Conservation (phyloP, 306 rosid genomes). For the Hippophae rhamnoides region DNA sequence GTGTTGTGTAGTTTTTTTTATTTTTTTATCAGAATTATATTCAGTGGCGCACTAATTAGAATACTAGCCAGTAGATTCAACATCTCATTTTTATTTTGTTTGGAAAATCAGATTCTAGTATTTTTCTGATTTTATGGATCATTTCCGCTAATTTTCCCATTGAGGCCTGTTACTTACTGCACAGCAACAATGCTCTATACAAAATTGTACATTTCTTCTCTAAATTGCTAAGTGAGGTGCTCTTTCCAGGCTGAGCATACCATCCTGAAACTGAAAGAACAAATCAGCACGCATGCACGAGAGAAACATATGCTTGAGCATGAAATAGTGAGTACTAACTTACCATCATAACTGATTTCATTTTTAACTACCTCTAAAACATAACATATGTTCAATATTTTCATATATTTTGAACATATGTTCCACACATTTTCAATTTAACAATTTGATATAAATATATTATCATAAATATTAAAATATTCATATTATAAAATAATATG, state of each 20-base stretch:
- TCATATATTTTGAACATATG: no score
- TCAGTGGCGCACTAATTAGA: neutral
- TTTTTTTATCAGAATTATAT: neutral
- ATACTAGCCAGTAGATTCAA: neutral
- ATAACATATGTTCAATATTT: no score
- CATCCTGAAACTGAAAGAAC: conserved; percentile 53
- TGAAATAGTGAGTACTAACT: conserved; percentile 49
- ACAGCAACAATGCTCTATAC: neutral
- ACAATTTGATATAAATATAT: no score
- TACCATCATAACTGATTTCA: no score
- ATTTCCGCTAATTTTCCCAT: conserved; percentile 1
- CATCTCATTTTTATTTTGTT: conserved; percentile 1
- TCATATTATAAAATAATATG: no score
- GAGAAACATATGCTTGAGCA: conserved; percentile 54
- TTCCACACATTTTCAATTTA: no score
- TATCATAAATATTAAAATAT: no score
- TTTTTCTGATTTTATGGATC: conserved; percentile 11
- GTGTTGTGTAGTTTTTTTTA: neutral
- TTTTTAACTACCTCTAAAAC: no score
- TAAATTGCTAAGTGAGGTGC: conserved; percentile 9
- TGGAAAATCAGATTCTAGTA: conserved; percentile 11
- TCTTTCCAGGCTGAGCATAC: conserved; percentile 59
- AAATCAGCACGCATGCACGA: conserved; percentile 29
- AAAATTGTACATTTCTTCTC: neutral
- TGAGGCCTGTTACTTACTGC: neutral